Evolutionary conservation across 176 grass and related monocot genomes (phyloP), one percentile per base, ranked within the genome.

Genomic region (Saccharum spontaneum): DNA sequence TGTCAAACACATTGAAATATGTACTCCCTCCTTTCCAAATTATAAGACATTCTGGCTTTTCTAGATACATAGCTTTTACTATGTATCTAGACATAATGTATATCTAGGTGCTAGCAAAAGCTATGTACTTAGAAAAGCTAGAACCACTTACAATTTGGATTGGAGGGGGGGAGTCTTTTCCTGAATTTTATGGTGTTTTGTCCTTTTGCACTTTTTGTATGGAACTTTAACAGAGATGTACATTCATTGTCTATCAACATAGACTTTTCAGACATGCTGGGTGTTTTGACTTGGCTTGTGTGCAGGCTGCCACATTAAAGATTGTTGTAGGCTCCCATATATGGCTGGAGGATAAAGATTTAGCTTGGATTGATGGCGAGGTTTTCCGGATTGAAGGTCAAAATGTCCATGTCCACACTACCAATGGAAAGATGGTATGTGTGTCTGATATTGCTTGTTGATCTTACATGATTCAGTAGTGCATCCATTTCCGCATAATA

Each of bases 361-460:
- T 90, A 81, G 80, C 90, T 84, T 98, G 95, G 95, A 93, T 98
- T 82, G 93, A 95, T 88, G 95, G 95, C 44, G 95, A 98, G 75
- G 89, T 98, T 70, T 93, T 91, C 79, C 69, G 69, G 64, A 93
- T 90, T 36, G 81, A 88, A 84, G 91, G 83, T 82, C 82, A 71
- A 52, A 87, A 95, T 82, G 91, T 74, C 28, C 93, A 92, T 86
- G 87, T 95, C 38, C 87, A 74, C 69, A 79, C 88, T 83, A 95
- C 91, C 57, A 91, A 88, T 78, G 93, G 95, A 83, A 98, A 95
- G 70, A 93, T 77, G 67, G 95, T 98, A 98, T 31, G 89, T 73
- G 15, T 81, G n/a, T 63, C 36, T 63, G 33, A 54, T 69, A 45
- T 60, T 43, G 13, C 80, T 60, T 40, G 6, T 81, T 50, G 16